phyloP scores from a whole-genome alignment of 2,329 filamentous ascomycete genomes.

The Decorospora gaudefroyi region DNA sequence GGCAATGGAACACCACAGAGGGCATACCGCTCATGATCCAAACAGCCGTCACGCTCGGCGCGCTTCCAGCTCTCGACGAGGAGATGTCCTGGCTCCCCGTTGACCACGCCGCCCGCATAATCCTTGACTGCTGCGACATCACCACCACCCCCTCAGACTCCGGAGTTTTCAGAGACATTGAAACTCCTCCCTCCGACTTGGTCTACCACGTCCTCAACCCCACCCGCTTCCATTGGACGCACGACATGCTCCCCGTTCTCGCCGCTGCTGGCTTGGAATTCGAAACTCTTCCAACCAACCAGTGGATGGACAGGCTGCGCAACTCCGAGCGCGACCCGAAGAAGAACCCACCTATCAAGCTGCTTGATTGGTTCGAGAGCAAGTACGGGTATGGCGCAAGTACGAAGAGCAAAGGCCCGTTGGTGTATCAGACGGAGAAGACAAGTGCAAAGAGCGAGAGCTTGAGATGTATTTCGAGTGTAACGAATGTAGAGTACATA shows the following conservation, averaged over 20 bases:
- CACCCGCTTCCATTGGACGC: slow-evolving; percentile 57
- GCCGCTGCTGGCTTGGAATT: slow-evolving; percentile 48
- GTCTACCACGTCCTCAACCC: slow-evolving; percentile 61
- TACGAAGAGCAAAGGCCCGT: slow-evolving; percentile 13
- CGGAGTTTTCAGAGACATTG: background rate
- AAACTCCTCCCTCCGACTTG: slow-evolving; percentile 18
- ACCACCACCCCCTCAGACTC: background rate
- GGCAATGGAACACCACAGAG: slow-evolving; percentile 57
- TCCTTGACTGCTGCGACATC: slow-evolving; percentile 23
- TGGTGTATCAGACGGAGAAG: slow-evolving; percentile 22
- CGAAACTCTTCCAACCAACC: slow-evolving; percentile 24
- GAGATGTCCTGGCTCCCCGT: slow-evolving; percentile 52
- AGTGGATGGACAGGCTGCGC: slow-evolving; percentile 36
- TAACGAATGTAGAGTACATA: slow-evolving; percentile 21
- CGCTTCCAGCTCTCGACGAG: slow-evolving; percentile 54
- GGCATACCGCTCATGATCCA: slow-evolving; percentile 58
- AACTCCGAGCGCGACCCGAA: slow-evolving; percentile 27
- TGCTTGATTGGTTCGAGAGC: slow-evolving; percentile 37
- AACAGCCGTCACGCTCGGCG: slow-evolving; percentile 53
- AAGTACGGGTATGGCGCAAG: slow-evolving; percentile 27
- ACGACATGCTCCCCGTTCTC: slow-evolving; percentile 59
- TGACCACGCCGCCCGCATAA: slow-evolving; percentile 48
- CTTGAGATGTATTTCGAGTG: slow-evolving; percentile 16
- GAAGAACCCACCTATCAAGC: slow-evolving; percentile 37
- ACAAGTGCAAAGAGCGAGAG: slow-evolving; percentile 21